phyloP scores from a whole-genome alignment of 2,329 filamentous ascomycete species.

The Fusarium tricinctum region DNA sequence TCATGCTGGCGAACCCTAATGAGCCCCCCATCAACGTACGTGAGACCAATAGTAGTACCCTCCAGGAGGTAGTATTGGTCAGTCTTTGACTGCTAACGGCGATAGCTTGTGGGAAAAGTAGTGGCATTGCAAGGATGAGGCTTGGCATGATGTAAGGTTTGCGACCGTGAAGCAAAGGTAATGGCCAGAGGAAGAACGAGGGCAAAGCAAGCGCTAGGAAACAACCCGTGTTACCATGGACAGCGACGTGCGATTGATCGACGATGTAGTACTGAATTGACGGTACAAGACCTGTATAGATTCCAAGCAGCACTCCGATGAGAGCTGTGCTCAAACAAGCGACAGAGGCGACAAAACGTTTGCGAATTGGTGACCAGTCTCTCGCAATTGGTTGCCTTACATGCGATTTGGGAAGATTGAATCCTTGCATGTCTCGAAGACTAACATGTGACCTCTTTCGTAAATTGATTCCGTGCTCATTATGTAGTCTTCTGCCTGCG shows the following conservation, averaged over 20 bases:
- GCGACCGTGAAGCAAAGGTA: constrained; percentile 80
- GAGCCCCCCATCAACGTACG: constrained; percentile 76
- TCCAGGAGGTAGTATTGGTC: constrained; percentile 69
- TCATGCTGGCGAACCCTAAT: constrained; percentile 83
- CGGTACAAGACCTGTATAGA: constrained; percentile 84
- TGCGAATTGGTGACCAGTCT: constrained; percentile 77
- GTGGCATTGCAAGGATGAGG: constrained; percentile 76
- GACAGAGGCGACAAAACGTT: constrained; percentile 76
- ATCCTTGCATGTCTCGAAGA: constrained; percentile 62
- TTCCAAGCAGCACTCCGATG: constrained; percentile 78
- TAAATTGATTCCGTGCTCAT: constrained; percentile 59
- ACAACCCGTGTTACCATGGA: constrained; percentile 80
- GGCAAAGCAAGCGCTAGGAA: constrained; percentile 79
- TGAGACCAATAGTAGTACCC: constrained; percentile 72
- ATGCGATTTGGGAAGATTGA: constrained; percentile 68
- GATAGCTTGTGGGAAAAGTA: constrained; percentile 82
- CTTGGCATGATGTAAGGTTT: constrained; percentile 82
- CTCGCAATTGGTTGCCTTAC: constrained; percentile 76
- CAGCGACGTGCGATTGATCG: constrained; percentile 75
- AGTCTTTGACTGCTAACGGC: constrained; percentile 70
- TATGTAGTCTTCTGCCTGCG: constrained; percentile 46
- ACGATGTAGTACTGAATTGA: constrained; percentile 82
- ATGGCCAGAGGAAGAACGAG: constrained; percentile 79
- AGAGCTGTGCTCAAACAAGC: constrained; percentile 81
- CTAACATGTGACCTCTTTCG: constrained; percentile 68